Percentiles rank a stretch among this genome's conserved stretches.
These are phyloP conservation scores for Lolium rigidum DNA, from an alignment of 176 grass and related monocot species.

Conservation along the genomic window DNA sequence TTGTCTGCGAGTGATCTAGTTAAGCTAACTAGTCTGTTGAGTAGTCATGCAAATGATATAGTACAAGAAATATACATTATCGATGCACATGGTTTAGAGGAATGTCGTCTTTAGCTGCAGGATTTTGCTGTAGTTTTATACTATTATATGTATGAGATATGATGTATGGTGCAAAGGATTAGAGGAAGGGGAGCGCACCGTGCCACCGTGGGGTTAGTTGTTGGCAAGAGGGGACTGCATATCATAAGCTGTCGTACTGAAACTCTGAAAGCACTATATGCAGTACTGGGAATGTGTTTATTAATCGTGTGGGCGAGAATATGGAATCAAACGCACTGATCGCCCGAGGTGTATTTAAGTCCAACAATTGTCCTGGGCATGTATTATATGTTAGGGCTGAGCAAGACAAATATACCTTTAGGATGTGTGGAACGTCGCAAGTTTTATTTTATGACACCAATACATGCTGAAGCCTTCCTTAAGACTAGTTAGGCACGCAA, in stretches of 20 bases:
- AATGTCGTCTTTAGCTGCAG: constrained; percentile 49
- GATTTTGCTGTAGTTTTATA: constrained; percentile 17
- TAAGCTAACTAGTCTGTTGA: constrained; percentile 35
- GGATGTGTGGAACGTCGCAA: constrained; percentile 14
- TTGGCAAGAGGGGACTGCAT: constrained; percentile 2
- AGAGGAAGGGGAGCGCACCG: not conserved
- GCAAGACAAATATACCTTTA: constrained; percentile 39
- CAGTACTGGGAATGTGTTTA: constrained; percentile 21
- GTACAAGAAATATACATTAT: not conserved
- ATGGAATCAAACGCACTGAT: constrained; percentile 51
- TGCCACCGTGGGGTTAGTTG: not conserved
- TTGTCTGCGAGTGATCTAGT: constrained; percentile 32
- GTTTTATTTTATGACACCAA: constrained; percentile 8
- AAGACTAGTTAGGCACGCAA: not conserved
- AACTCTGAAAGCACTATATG: constrained; percentile 27
- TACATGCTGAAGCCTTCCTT: not conserved
- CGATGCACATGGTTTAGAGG: constrained; percentile 50
- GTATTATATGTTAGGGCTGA: constrained; percentile 14
- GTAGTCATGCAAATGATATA: constrained; percentile 38
- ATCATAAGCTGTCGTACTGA: constrained; percentile 10
- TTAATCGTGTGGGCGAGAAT: constrained; percentile 43
- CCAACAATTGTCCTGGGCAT: constrained; percentile 15
- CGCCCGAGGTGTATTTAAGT: constrained; percentile 28
- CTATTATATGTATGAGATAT: not conserved
- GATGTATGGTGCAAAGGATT: constrained; percentile 29